Evolutionary conservation across 176 grass and related monocot genomes (phyloP), one percentile per base, ranked within the genome.

Genomic region (Hordeum marinum): DNA sequence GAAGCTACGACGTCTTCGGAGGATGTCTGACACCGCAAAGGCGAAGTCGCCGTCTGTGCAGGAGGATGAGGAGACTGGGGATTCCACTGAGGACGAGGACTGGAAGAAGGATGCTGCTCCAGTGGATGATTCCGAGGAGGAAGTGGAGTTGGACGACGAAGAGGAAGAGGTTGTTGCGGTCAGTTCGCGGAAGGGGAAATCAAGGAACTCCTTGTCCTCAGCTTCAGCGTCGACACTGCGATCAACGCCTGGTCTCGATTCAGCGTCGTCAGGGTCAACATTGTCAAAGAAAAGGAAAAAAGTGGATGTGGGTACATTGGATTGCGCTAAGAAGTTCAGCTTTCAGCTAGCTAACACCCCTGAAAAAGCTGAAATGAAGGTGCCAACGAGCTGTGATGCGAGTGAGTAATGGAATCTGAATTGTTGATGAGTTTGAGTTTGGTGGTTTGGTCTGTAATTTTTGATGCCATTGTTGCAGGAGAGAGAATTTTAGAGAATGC

Each of bases 81-180:
- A 89, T 94, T 92, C 91, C 69, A 92, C 78, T 5, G 87, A 90
- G 39, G 89, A 95, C 25, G 93, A 98, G 91, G 93, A 90, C 72
- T 93, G 94, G 96, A 90, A 87, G 84, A 85, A 24, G 80, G 80
- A 81, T 23, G 78, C 57, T 27, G 85, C 14, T 0, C 36, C 20
- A 20, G 89, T 90, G 21, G 87, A 88, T 37, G 87, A 89, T 11
- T 98, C 90, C 1, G 91, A 98, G 20, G 92, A 98, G 36, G 92
- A 94, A 72, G 90, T 93, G 78, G 92, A 94, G 15, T 67, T 97
- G 75, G 90, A 97, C 20, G 82, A 81, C 1, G 88, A 94, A 24
- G 90, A 90, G 1, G 90, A 91, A 15, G 91, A 94, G 21, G 40
- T 71, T 84, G 59, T 97, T 41, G 63, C 67, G 0, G 45, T 78